phyloP scores from a whole-genome alignment of 2,329 filamentous ascomycete species.

The Arachnomyces sp. region DNA sequence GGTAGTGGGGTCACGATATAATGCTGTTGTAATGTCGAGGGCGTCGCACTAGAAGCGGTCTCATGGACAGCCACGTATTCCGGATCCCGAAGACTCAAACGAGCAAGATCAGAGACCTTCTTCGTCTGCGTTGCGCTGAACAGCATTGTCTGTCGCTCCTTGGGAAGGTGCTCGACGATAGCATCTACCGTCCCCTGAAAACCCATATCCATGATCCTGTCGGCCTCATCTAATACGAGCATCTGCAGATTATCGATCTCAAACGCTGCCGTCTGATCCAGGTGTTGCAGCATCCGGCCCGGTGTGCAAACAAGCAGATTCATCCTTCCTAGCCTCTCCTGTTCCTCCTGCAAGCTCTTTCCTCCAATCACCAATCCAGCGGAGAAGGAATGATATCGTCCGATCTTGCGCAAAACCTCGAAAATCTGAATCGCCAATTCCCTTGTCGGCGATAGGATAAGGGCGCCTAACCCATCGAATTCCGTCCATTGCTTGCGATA shows the following conservation, averaged over 20 bases:
- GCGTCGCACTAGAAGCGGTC: constrained; percentile 68
- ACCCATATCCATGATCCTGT: constrained; percentile 96
- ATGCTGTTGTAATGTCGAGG: constrained; percentile 76
- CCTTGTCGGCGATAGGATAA: constrained; percentile 88
- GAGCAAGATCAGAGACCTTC: constrained; percentile 81
- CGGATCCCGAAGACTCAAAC: constrained; percentile 78
- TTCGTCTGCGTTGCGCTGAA: constrained; percentile 97
- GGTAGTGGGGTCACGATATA: constrained; percentile 79
- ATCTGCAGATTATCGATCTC: constrained; percentile 87
- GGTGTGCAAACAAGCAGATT: constrained; percentile 96
- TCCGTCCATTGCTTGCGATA: constrained; percentile 86
- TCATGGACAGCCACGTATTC: constrained; percentile 96
- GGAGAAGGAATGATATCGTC: constrained; percentile 80
- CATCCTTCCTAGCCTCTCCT: constrained; percentile 78
- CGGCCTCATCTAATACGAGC: constrained; percentile 88
- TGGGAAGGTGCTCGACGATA: constrained; percentile 82
- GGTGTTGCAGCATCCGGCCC: constrained; percentile 86
- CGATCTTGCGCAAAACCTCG: constrained; percentile 83
- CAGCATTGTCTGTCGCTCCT: constrained; percentile 77
- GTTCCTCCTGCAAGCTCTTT: constrained; percentile 80
- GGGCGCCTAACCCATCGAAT: constrained; percentile 79
- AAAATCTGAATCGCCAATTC: constrained; percentile 97
- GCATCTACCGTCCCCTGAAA: constrained; percentile 88
- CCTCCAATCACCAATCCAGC: constrained; percentile 91
- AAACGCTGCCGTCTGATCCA: constrained; percentile 86